Percentiles rank a stretch among this genome's conserved stretches.
These are phyloP conservation scores for Tetradesmus lagerheimii DNA, from an alignment of 139 green algal species.

Conservation along the genomic window DNA sequence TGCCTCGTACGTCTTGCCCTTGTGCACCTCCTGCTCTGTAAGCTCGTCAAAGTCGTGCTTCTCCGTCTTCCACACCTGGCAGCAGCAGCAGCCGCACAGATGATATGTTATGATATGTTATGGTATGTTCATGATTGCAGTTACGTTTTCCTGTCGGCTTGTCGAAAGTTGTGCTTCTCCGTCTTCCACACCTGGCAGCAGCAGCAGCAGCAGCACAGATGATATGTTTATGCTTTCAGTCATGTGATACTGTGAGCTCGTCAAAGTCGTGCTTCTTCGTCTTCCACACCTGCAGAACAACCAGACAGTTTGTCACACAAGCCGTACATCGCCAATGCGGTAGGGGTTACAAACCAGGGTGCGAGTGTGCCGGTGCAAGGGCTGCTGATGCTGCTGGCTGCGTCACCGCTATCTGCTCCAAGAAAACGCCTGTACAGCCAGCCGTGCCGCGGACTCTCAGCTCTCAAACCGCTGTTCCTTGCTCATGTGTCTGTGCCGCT, in stretches of 20 bases:
- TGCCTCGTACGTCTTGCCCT: conserved; percentile 14
- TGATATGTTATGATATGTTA: too few species aligned
- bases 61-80: conserved; percentile 61
- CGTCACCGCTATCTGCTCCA: too few species aligned
- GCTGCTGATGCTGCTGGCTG: too few species aligned
- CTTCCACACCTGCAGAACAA: background rate
- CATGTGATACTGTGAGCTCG: background rate
- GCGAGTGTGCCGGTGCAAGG: too few species aligned
- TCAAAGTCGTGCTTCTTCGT: background rate
- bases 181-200: conserved; percentile 50
- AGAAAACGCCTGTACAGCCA: background rate
- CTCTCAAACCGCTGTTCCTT: background rate
- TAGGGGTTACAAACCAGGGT: too few species aligned
- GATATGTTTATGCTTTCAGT: background rate
- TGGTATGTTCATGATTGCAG: too few species aligned
- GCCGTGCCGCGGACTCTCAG: too few species aligned
- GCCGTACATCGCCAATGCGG: too few species aligned
- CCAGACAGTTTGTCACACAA: background rate
- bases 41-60: conserved; percentile 51
- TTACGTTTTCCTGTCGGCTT: conserved; percentile 25
- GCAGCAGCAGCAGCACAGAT: background rate
- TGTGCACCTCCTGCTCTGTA: conserved; percentile 25
- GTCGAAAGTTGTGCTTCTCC: conserved; percentile 38
- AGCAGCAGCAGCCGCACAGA: too few species aligned
- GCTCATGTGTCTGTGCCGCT: background rate